Base-by-base conservation (phyloP, 129 eudicot genomes). In the Flaveria linearis region DNA sequence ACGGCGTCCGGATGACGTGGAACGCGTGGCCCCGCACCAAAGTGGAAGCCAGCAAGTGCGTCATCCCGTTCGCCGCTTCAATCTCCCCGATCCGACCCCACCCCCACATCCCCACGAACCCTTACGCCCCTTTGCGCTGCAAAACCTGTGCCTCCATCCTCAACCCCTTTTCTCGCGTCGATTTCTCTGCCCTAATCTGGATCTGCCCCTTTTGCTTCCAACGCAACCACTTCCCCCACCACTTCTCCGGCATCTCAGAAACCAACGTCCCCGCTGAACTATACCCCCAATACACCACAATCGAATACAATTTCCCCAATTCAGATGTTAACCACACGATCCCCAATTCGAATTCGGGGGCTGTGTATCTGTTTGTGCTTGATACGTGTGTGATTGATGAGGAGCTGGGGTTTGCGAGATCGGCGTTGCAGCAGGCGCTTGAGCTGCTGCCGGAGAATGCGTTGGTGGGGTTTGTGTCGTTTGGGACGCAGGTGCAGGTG, bases 401-500 rank as follows among this genome's bases (percentile, higher is more conserved):
- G 87, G 98, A 93, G 51, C 68, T 93, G 64, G 85, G 81, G 49
- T 93, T 78, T 78, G 97, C 96, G 0, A 82, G 84, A 73, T 89
- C 92, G 15, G 96, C 96, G 12, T 72, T 93, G 47, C 89, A 83
- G 28, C 84, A 90, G 73, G 98, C 93, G 25, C 86, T 93, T 52
- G 97, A 90, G 20, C 69, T 89, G 78, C 60, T 93, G 30, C 97
- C 96, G 9, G 98, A 93, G 28, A 88, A 91, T 75, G 98, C 96
- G 0, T 79, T 88, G 86, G 97, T 93, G 9, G 98, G 98, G 25
- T 93, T 93, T 77, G 78, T 93, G 5, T 88, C 93, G 47, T 93
- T 79, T 76, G 98, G 98, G 70, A 91, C 98, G 13, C 98, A 91
- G 80, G 98, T 93, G 28, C 97, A 91, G 81, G 98, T 93, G 14